Conservation (phyloP, 495 filamentous ascomycete species). For the Tuber borchii region DNA sequence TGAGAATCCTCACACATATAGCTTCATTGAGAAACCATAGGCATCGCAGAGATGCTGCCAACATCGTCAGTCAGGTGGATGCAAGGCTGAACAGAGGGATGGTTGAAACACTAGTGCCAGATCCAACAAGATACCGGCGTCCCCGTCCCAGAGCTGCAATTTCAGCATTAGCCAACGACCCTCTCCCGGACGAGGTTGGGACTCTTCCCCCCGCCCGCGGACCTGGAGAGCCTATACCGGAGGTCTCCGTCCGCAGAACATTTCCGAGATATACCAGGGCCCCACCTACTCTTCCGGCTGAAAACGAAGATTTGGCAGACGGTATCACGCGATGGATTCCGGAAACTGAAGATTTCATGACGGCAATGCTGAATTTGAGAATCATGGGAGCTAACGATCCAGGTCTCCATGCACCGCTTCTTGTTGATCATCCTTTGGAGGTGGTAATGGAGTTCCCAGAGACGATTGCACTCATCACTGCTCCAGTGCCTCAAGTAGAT, state of each 20-base stretch:
- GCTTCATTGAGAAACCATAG: neutral
- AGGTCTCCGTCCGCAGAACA: neutral
- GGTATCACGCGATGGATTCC: neutral
- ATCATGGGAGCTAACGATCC: conserved; percentile 7
- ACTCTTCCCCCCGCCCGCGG: neutral
- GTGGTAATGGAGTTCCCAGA: conserved; percentile 14
- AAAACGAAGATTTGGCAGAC: neutral
- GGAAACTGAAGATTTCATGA: neutral
- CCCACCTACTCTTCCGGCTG: neutral
- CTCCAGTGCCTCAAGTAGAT: conserved; percentile 4
- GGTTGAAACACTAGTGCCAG: neutral
- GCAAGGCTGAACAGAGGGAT: neutral
- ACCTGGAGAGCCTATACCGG: neutral
- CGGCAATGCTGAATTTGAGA: neutral
- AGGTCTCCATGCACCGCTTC: conserved; percentile 18
- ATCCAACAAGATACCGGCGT: neutral
- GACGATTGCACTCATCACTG: conserved; percentile 17
- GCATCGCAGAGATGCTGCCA: neutral
- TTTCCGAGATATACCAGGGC: neutral
- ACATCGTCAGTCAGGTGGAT: neutral
- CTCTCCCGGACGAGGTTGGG: neutral
- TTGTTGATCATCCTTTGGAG: conserved; percentile 19
- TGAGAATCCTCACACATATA: neutral
- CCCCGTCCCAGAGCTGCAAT: neutral
- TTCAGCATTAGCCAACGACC: neutral